Evolutionary conservation across 2,329 filamentous ascomycete genomes (phyloP), one percentile per base, ranked within the genome.

Genomic region (Fusarium abutilonis): DNA sequence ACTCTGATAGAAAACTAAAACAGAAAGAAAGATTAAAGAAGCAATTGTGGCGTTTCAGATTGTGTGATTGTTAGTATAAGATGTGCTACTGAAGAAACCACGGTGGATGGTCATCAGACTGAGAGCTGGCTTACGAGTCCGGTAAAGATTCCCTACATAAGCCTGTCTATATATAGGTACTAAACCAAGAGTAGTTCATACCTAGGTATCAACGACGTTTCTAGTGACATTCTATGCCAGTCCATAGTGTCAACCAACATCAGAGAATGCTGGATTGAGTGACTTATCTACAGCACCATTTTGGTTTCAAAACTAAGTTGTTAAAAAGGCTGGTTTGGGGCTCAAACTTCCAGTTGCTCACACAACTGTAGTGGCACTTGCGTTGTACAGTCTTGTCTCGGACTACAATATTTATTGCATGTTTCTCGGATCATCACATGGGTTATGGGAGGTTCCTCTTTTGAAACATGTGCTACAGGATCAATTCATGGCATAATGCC

Each of bases 11-110:
- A 47, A 49, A 44, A 34, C 11, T 3, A 34, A 34, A 34, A 29
- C 34, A 21, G 38, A 35, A 64, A 52, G 28, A 39, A 48, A 63
- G 35, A 60, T 36, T 23, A 43, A 63, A 60, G n/a, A 45, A 48
- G 29, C 13, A 44, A 14, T 14, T 13, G 8, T 8, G n/a, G 31
- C 13, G 31, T 4, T 7, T 13, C 11, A 29, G 28, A 34, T 34
- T 11, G 31, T 32, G 11, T 14, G 13, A 7, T 14, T 34, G 31
- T 8, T 13, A 34, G 6, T 34, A n/a, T 34, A 31, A 31, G 14
- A 34, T n/a, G 11, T 13, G 28, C 9, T 29, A 34, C 31, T n/a
- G 31, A n/a, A 2, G 31, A 6, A 34, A 14, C 4, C 31, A 32
- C 14, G 2, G 23, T 8, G 23, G 2, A 6, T 32, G 31, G 13